A percentile compares a stretch with the other conserved stretches of the same genome.
These are phyloP conservation scores for Lasiodiplodia hormozganensis DNA, from an alignment of 2,329 filamentous ascomycete species.

Conservation along the genomic window DNA sequence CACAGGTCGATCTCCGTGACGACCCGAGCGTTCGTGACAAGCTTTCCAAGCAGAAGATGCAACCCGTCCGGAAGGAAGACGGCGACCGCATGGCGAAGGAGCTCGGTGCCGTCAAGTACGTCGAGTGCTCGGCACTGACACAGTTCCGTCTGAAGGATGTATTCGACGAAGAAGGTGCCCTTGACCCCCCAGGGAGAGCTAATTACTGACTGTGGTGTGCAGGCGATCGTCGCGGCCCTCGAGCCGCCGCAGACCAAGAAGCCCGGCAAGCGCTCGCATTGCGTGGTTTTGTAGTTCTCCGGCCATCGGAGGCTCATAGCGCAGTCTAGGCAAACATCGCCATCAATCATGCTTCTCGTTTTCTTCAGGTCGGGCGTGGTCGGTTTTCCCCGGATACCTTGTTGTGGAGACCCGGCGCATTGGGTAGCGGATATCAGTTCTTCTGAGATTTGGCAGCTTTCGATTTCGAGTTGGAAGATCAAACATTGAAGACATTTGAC, in stretches of 20 bases:
- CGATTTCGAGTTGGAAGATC: slow-evolving; percentile 29
- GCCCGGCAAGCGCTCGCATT: slow-evolving; percentile 44
- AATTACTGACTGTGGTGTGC: slow-evolving; percentile 9
- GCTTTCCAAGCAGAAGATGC: slow-evolving; percentile 94
- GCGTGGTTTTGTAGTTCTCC: slow-evolving; percentile 44
- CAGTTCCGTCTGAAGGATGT: slow-evolving; percentile 99
- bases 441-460: slow-evolving; percentile 29
- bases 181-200: slow-evolving; percentile 46
- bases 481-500: slow-evolving; percentile 29
- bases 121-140: slow-evolving; percentile 96
- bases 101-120: slow-evolving; percentile 96
- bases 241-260: slow-evolving; percentile 84
- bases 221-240: slow-evolving; percentile 95
- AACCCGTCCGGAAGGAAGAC: slow-evolving; percentile 87
- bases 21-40: slow-evolving; percentile 88
- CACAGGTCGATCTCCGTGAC: slow-evolving; percentile 94
- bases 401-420: slow-evolving; percentile 45
- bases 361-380: slow-evolving; percentile 41
- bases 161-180: slow-evolving; percentile 99
- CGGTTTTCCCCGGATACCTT: slow-evolving; percentile 47
- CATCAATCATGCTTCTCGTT: slow-evolving; percentile 29
- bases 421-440: slow-evolving; percentile 42
- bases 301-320: slow-evolving; percentile 1
- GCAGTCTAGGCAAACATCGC: slow-evolving; percentile 24
- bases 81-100: slow-evolving; percentile 97